Evolutionary conservation across 805 yeast genomes (phyloP), one percentile per base, ranked within the genome.

Genomic region (Candida yuanshanica): DNA sequence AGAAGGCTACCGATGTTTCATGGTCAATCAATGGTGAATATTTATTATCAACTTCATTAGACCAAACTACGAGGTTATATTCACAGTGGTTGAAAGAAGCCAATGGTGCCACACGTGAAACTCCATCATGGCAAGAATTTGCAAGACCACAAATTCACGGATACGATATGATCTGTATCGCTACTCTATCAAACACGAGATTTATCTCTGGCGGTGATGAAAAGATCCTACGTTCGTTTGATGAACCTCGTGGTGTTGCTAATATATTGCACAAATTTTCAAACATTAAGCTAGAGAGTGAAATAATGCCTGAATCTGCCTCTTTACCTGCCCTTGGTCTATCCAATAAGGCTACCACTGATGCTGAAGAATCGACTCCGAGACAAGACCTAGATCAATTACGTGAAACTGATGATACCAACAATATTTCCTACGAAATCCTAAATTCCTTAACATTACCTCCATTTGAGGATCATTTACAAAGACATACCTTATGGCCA

Each of bases 91-190:
- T 44, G 2, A 41, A 38, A 8, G 57, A 65, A 26, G 44, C 46
- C 11, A 63, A 61, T 45, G 68, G 64, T 2, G 43, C 55, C 17
- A 42, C 40, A 14, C 61, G 70, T 36, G 42, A 49, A 0, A 37
- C 35, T 2, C 44, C 49, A 7, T 68, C 81, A 1, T 89, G 96
- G 95, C 83, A 82, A 57, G 99, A 93, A 60, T 82, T 93, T 61
- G 87, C 96, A 2, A 75, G 99, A 51, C 98, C 99, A 0, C 99
- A 93, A 62, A 93, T 93, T 48, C 99, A 93, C 61, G 99, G 99
- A 8, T 93, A 88, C 58, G 98, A 93, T 57, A 89, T 93, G 97
- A 72, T 86, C 29, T 80, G 95, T 50, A 68, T 85, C 7, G 77
- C 80, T 29, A 70, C 83, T 11, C 61, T 93, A 12, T 63, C 75